Base-by-base conservation (phyloP, 2,329 filamentous ascomycete species). In the Aspergillus fijiensis region DNA sequence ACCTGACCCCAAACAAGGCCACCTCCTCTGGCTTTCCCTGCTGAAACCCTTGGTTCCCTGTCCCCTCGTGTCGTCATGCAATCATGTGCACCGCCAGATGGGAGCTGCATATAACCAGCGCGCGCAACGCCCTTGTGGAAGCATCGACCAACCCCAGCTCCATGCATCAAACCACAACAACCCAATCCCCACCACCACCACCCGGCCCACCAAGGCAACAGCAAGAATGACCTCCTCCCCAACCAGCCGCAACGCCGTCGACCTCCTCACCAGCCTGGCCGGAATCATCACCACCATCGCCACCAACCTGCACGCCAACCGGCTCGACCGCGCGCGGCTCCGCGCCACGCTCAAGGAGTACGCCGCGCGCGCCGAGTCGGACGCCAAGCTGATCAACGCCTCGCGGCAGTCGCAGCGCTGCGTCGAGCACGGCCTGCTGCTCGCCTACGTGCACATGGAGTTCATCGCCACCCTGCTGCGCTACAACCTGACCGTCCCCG, bases 291-390 rank as follows among this genome's bases (percentile, higher is more conserved):
- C 12, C 39, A 52, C 29, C 6, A 54, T 65, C 57, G 60, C 45
- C 45, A 57, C 25, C 21, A 65, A 65, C 16, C 55, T 63, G 2
- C 48, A 25, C 5, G 19, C 47, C 3, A 65, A 63, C 23, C 53
- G 57, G 21, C 35, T 65, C 4, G 62, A 69, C 54, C 57, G 67
- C 23, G 59, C 49, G 25, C 35, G 45, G 2, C 50, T 67, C 16
- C 61, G 58, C 16, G 55, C 59, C 47, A 47, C 64, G 7, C 55
- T 67, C 35, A 19, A 48, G 27, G 54, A 67, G 14, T 68, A 68
- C 58, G 58, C 64, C 5, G 33, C 52, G 16, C 63, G 64, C 1
- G 62, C 64, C 16, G 55, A 63, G 14, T 64, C 57, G 5, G 66
- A 69, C 57, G 63, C 57, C 5, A 27, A 23, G 31, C 59, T 65